phyloP scores from a whole-genome alignment of 345 rosid species.

The Dipteronia dyeriana region DNA sequence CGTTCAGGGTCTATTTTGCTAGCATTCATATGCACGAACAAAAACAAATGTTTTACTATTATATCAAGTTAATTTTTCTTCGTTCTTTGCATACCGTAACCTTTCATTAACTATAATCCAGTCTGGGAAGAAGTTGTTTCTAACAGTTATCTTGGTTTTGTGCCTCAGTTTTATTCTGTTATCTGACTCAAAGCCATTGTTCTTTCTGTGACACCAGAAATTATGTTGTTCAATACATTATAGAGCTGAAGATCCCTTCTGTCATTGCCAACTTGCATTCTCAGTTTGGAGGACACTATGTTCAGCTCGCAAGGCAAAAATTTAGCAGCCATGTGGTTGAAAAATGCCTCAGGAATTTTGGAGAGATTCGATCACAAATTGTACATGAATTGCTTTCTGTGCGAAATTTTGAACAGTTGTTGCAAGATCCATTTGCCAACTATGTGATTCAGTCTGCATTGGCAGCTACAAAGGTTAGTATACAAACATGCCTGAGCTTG shows the following conservation, averaged over 20 bases:
- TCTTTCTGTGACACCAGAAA: conserved; percentile 49
- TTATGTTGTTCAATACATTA: conserved; percentile 72
- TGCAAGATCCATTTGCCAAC: conserved; percentile 79
- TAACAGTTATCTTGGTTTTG: background rate
- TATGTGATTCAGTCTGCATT: conserved; percentile 80
- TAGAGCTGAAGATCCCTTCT: conserved; percentile 51
- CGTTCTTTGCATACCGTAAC: background rate
- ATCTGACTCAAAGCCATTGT: conserved; percentile 13
- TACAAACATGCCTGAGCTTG: background rate
- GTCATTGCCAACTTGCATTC: conserved; percentile 37
- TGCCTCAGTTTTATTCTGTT: background rate
- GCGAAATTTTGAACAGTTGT: conserved; percentile 57
- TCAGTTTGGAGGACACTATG: conserved; percentile 54
- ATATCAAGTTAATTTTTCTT: background rate
- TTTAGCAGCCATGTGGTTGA: conserved; percentile 82
- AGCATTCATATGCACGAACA: background rate
- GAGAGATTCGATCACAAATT: conserved; percentile 55
- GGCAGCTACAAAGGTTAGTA: conserved; percentile 50
- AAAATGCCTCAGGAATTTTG: conserved; percentile 54
- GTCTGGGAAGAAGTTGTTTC: background rate
- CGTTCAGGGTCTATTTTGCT: background rate
- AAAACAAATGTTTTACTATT: background rate
- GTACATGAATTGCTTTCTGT: conserved; percentile 52
- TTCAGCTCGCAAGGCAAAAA: conserved; percentile 65
- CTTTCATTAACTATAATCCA: background rate